Percentiles rank a stretch among this genome's conserved stretches.
Evolutionary conservation across 2,329 filamentous ascomycete species (phyloP).

Genomic region (Hymenoscyphus albidus): DNA sequence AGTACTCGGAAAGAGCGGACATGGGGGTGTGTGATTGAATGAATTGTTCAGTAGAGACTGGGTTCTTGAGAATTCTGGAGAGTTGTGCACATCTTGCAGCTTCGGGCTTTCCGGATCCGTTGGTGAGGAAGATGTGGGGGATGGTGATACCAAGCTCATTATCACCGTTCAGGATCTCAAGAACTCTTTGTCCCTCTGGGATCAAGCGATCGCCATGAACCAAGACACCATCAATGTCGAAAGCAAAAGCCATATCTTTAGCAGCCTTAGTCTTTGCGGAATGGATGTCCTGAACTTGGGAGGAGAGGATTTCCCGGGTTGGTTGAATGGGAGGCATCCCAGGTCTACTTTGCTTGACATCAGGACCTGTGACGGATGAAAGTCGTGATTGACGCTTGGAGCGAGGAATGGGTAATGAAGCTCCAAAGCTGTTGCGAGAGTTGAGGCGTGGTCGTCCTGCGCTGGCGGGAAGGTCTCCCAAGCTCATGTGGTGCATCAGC

Average conservation of each 20-base stretch:
- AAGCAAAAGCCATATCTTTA: conserved; percentile 80
- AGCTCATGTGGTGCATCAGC: conserved; percentile 71
- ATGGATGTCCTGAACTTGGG: conserved; percentile 65
- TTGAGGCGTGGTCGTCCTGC: conserved; percentile 44
- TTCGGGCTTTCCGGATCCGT: conserved; percentile 70
- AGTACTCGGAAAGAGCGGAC: conserved; percentile 72
- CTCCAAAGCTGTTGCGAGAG: conserved; percentile 73
- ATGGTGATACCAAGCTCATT: conserved; percentile 78
- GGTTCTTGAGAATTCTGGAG: conserved; percentile 60
- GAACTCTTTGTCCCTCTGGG: conserved; percentile 60
- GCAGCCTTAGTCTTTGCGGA: conserved; percentile 62
- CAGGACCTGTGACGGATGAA: conserved; percentile 54
- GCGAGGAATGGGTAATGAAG: conserved; percentile 67
- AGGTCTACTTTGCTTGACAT: conserved; percentile 45
- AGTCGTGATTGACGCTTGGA: conserved; percentile 66
- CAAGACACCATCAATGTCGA: conserved; percentile 73
- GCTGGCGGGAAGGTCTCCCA: conserved; percentile 44
- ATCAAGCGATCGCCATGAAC: conserved; percentile 70
- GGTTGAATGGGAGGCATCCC: conserved; percentile 57
- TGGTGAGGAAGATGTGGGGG: conserved; percentile 70
- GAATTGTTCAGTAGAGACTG: conserved; percentile 68
- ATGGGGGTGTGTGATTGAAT: conserved; percentile 76
- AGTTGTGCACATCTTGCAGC: conserved; percentile 61
- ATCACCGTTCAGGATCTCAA: conserved; percentile 70
- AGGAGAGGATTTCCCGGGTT: conserved; percentile 63